Conservation (phyloP, 2,329 filamentous ascomycete species). For the Bimuria novae-zelandiae region DNA sequence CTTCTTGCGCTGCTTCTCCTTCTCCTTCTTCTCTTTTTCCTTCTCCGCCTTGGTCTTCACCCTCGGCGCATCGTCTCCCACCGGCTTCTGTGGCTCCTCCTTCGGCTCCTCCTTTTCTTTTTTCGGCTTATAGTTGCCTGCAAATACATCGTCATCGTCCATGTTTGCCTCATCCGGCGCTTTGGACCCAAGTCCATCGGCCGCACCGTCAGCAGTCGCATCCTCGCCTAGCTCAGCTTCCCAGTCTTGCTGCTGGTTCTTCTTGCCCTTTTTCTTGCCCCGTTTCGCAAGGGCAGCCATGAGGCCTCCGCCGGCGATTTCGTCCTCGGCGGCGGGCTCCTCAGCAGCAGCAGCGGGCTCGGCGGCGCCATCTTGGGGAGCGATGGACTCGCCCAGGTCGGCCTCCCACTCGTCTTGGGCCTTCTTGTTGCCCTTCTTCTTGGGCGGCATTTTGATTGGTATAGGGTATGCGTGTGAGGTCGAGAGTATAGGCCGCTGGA, state of each 20-base stretch:
- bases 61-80: slow-evolving; percentile 50
- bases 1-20: slow-evolving; percentile 98
- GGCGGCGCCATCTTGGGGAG: slow-evolving; percentile 61
- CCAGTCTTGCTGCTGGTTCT: slow-evolving; percentile 68
- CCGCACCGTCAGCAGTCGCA: slow-evolving; percentile 50
- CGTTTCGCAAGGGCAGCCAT: slow-evolving; percentile 58
- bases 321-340: slow-evolving; percentile 51
- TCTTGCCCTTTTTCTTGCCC: slow-evolving; percentile 84
- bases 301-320: slow-evolving; percentile 53
- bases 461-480: slow-evolving; percentile 4
- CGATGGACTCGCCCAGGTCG: slow-evolving; percentile 79
- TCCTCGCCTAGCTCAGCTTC: slow-evolving; percentile 67
- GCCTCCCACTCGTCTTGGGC: slow-evolving; percentile 93
- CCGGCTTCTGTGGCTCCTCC: slow-evolving; percentile 47
- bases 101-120: slow-evolving; percentile 65
- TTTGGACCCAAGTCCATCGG: slow-evolving; percentile 63
- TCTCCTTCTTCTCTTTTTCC: slow-evolving; percentile 96
- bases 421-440: slow-evolving; percentile 92
- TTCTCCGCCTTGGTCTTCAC: slow-evolving; percentile 98
- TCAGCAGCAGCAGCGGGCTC: slow-evolving; percentile 30
- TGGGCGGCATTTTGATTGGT: slow-evolving; percentile 74
- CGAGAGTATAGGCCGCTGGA: neutral
- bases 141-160: slow-evolving; percentile 79
- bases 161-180: slow-evolving; percentile 76
- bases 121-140: slow-evolving; percentile 66